Percentiles rank a stretch among this genome's conserved stretches.
Evolutionary conservation across 139 green algal genomes (phyloP).

Genomic region (Chlamydomonas schloesseri): DNA sequence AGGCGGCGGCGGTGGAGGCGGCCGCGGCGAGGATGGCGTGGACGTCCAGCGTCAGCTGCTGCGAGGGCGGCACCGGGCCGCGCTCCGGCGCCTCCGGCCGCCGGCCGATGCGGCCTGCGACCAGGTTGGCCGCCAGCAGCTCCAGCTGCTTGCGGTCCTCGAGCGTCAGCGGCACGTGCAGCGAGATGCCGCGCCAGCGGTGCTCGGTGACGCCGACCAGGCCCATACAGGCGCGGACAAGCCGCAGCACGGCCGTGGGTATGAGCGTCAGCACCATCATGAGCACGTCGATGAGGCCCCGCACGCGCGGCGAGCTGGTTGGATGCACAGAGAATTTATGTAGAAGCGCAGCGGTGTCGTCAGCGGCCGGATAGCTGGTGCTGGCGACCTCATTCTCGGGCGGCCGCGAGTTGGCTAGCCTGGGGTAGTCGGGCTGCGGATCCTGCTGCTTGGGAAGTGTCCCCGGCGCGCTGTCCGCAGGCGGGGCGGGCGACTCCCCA

Average conservation of each 20-base stretch:
- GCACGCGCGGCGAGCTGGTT: conserved; percentile 9
- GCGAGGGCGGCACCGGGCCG: conserved; percentile 14
- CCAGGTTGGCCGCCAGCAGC: not conserved
- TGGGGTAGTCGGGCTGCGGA: not conserved
- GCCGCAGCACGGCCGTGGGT: conserved; percentile 5
- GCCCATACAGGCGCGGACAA: conserved; percentile 26
- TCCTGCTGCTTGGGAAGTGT: no score
- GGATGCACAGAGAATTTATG: conserved; percentile 26
- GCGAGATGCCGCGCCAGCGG: conserved; percentile 50
- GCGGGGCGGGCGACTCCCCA: no score
- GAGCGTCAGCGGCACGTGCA: conserved; percentile 13
- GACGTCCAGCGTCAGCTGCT: conserved; percentile 28
- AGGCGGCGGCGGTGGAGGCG: conserved; percentile 20
- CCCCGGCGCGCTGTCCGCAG: no score
- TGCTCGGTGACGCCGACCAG: conserved; percentile 50
- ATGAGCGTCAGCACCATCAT: conserved; percentile 12
- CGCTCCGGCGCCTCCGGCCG: conserved; percentile 1
- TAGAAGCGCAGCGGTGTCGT: conserved; percentile 6
- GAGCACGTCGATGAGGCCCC: conserved; percentile 1
- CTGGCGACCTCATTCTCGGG: not conserved
- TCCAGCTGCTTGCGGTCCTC: conserved; percentile 39
- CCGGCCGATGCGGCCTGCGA: not conserved
- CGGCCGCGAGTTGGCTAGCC: not conserved
- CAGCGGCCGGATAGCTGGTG: not conserved
- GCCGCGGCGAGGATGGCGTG: conserved; percentile 26